A percentile compares a stretch with the other conserved stretches of the same genome.
phyloP scores from a whole-genome alignment of 306 rosid species.

The Cucumis melo region DNA sequence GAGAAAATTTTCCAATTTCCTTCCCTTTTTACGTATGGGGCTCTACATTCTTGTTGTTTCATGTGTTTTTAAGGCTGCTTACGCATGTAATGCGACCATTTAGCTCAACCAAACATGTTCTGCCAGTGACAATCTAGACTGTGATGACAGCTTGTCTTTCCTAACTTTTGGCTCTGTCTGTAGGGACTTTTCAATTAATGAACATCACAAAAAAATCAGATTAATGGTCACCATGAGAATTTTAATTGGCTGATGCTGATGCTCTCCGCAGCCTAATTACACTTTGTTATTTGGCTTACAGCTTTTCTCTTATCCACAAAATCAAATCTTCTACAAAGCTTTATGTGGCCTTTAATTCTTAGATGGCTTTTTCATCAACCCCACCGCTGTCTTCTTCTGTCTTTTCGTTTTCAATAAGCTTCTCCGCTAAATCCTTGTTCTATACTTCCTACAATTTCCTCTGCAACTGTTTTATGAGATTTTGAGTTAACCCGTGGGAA shows the following conservation, averaged over 20 bases:
- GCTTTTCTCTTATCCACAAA: constrained; percentile 23
- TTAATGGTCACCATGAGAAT: constrained; percentile 14
- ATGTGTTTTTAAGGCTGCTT: not conserved
- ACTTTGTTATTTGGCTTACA: constrained; percentile 11
- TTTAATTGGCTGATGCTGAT: not conserved
- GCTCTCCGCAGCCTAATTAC: not conserved
- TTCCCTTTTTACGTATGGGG: not conserved
- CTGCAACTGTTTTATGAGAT: not conserved
- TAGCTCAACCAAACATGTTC: not conserved
- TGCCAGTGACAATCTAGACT: constrained; percentile 1
- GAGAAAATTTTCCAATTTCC: not conserved
- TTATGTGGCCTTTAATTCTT: constrained; percentile 44
- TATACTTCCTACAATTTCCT: not conserved
- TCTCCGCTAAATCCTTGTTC: not conserved
- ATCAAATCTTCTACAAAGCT: not conserved
- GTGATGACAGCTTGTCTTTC: constrained; percentile 7
- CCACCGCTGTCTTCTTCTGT: constrained; percentile 2
- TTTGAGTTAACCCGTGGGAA: not conserved
- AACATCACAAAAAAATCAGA: constrained; percentile 17
- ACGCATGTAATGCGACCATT: not conserved
- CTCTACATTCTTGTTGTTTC: not conserved
- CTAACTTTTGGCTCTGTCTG: constrained; percentile 1
- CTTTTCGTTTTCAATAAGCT: not conserved
- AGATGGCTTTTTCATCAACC: not conserved
- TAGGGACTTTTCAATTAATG: constrained; percentile 9